phyloP scores from a whole-genome alignment of 331 rosid species.

The Malus hybrid region DNA sequence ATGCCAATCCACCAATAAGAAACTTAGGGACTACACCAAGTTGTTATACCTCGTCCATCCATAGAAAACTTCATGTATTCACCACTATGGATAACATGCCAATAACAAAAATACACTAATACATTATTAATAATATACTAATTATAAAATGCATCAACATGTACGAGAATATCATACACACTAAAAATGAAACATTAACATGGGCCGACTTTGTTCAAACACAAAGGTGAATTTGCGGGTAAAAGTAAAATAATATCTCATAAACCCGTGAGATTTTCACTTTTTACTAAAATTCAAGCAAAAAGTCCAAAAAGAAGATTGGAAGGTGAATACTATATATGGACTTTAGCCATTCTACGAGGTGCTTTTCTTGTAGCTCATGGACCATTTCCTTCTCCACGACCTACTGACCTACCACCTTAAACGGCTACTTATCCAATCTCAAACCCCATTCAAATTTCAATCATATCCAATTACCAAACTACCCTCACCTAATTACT shows the following conservation, averaged over 20 bases:
- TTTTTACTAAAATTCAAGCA: conserved; percentile 9
- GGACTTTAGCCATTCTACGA: neutral
- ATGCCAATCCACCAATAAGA: too few relatives aligned
- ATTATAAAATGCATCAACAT: too few relatives aligned
- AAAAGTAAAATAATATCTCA: neutral
- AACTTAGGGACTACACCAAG: too few relatives aligned
- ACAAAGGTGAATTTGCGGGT: neutral
- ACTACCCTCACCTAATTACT: conserved; percentile 1
- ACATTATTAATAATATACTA: too few relatives aligned
- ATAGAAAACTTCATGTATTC: too few relatives aligned
- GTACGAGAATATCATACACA: too few relatives aligned
- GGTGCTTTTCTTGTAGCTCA: neutral
- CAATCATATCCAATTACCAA: neutral
- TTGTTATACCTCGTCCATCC: too few relatives aligned
- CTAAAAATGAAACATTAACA: too few relatives aligned
- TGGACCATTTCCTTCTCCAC: neutral
- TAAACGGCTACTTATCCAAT: conserved; percentile 1
- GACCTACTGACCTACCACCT: neutral
- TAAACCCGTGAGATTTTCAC: neutral
- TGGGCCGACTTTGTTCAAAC: neutral
- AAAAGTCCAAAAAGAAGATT: neutral
- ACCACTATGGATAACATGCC: too few relatives aligned
- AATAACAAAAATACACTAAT: too few relatives aligned
- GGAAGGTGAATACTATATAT: neutral
- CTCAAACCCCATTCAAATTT: neutral